Conservation (phyloP, 768 basidiomycete species). For the Gloeopeniophorella convolvens region DNA sequence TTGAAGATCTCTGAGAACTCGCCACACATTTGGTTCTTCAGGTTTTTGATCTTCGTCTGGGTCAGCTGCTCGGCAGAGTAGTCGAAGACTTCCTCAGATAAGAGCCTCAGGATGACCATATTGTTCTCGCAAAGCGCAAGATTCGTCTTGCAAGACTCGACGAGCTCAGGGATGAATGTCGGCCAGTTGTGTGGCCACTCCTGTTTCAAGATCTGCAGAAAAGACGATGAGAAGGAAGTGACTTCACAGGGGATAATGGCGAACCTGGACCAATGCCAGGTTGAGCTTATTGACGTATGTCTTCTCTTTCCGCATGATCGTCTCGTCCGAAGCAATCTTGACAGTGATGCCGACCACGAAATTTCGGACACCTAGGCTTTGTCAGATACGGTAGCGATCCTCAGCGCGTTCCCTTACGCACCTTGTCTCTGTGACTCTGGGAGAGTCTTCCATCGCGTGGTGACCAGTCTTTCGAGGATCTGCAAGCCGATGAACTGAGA, state of each 20-base stretch:
- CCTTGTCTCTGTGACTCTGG: constrained; percentile 93
- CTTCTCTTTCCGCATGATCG: constrained; percentile 84
- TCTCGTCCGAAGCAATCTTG: constrained; percentile 89
- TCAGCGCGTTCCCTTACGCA: constrained; percentile 24
- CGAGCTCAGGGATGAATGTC: constrained; percentile 92
- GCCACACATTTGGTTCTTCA: constrained; percentile 97
- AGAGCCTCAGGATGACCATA: constrained; percentile 94
- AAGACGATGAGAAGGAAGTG: neutral
- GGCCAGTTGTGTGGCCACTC: constrained; percentile 99
- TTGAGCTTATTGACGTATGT: constrained; percentile 95
- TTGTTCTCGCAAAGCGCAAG: constrained; percentile 98
- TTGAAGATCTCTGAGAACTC: constrained; percentile 98
- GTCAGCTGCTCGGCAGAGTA: constrained; percentile 99
- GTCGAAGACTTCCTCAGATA: constrained; percentile 99
- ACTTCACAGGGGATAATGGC: constrained; percentile 19
- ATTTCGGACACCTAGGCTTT: constrained; percentile 76
- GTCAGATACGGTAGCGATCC: constrained; percentile 14
- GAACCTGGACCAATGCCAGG: constrained; percentile 87
- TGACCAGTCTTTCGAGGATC: constrained; percentile 93
- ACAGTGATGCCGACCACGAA: constrained; percentile 93
- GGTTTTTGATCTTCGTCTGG: constrained; percentile 91
- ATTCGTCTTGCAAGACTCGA: constrained; percentile 95
- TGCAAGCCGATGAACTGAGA: constrained; percentile 74
- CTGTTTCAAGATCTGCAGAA: constrained; percentile 86
- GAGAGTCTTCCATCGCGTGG: constrained; percentile 91